phyloP scores from a whole-genome alignment of 768 basidiomycete species.

The Rubroboletus pulcherrimus region DNA sequence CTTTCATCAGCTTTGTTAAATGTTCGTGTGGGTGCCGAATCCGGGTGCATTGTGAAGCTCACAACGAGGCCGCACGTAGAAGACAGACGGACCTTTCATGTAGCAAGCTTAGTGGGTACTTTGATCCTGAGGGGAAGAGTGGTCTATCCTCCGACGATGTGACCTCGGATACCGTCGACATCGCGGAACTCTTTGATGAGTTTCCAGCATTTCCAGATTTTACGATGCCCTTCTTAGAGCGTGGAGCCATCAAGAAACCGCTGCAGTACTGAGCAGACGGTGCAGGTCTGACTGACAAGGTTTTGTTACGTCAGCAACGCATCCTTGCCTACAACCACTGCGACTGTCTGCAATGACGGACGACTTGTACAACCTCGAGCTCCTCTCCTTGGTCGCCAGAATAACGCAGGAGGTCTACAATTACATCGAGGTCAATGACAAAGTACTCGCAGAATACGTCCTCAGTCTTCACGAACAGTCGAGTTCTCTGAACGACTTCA shows the following conservation, averaged over 20 bases:
- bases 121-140: slow-evolving; percentile 80
- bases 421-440: slow-evolving; percentile 81
- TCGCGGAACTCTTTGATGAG: slow-evolving; percentile 52
- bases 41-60: slow-evolving; percentile 1
- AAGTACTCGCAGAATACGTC: slow-evolving; percentile 92
- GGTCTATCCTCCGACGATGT: slow-evolving; percentile 43
- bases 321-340: slow-evolving; percentile 2
- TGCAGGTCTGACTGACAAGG: too few species aligned
- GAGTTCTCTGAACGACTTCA: slow-evolving; percentile 77
- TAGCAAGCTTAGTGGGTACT: slow-evolving; percentile 75
- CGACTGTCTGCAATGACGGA: slow-evolving; percentile 50
- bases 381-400: slow-evolving; percentile 85
- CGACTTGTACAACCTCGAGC: slow-evolving; percentile 90
- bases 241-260: slow-evolving; percentile 49
- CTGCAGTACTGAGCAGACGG: neutral
- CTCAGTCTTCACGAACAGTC: slow-evolving; percentile 85
- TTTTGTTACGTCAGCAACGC: slow-evolving; percentile 20
- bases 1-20: neutral
- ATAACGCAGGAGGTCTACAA: slow-evolving; percentile 94
- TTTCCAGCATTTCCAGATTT: slow-evolving; percentile 91
- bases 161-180: slow-evolving; percentile 11
- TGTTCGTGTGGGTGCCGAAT: neutral
- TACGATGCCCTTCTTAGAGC: slow-evolving; percentile 60
- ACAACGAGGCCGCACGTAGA: neutral
- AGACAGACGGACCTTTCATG: slow-evolving; percentile 59